Evolutionary conservation across 2,329 filamentous ascomycete genomes (phyloP).

Genomic region (Trichophyton schoenleinii): DNA sequence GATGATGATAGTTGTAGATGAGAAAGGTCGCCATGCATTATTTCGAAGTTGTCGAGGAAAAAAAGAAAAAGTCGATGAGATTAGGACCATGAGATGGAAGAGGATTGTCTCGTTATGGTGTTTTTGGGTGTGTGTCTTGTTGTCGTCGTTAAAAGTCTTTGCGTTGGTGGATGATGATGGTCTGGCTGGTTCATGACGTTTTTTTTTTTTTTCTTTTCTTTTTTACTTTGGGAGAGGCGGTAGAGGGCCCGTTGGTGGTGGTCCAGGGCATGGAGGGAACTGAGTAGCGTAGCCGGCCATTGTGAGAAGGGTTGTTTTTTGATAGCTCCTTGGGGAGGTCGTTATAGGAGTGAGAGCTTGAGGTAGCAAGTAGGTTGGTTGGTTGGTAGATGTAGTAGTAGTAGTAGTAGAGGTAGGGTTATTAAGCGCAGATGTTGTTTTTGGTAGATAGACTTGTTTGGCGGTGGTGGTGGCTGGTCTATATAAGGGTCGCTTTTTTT

Average conservation of each 20-base stretch:
- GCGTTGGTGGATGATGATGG: too few species aligned
- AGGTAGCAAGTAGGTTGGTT: neutral
- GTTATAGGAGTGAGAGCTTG: neutral
- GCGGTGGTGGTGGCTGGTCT: neutral
- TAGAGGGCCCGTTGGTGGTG: conserved; percentile 16
- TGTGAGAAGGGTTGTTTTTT: conserved; percentile 4
- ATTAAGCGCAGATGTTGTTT: neutral
- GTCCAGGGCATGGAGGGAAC: conserved; percentile 16
- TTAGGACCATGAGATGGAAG: neutral
- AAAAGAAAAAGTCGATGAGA: neutral
- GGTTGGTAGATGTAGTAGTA: neutral
- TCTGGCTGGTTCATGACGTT: neutral
- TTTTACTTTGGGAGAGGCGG: conserved; percentile 15
- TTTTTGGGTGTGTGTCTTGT: neutral
- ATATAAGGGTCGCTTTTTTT: neutral
- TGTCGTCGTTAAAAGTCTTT: neutral
- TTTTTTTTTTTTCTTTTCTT: neutral
- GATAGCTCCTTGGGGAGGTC: neutral
- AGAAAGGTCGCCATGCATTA: conserved; percentile 3
- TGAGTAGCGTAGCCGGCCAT: conserved; percentile 16
- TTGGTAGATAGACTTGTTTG: neutral
- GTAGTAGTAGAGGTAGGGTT: neutral
- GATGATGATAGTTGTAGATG: neutral
- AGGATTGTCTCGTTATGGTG: neutral
- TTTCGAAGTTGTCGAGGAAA: neutral